Conservation (phyloP, 805 yeast genomes). For the Lachancea kluyveri region DNA sequence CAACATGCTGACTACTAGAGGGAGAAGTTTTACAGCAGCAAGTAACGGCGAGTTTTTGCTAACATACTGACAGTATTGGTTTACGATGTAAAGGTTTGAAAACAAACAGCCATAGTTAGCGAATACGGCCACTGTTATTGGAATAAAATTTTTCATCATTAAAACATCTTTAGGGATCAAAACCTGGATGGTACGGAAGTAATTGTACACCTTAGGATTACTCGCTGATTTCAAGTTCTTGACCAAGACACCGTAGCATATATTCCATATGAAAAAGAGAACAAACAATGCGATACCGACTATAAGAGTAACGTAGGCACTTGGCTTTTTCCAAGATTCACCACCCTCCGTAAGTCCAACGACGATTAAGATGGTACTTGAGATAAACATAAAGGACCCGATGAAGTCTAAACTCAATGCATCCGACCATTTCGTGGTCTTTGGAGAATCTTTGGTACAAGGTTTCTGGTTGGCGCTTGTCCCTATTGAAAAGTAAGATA, state of each 20-base stretch:
- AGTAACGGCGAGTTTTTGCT: constrained; percentile 29
- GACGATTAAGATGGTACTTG: constrained; percentile 34
- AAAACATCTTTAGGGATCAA: constrained; percentile 28
- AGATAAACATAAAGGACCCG: constrained; percentile 32
- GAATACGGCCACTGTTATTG: constrained; percentile 17
- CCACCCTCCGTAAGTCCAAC: constrained; percentile 44
- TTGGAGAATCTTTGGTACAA: too few species aligned
- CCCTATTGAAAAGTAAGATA: constrained; percentile 27
- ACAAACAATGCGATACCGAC: constrained; percentile 33
- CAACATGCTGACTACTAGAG: constrained; percentile 29
- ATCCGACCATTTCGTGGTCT: too few species aligned
- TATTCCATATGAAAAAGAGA: constrained; percentile 30
- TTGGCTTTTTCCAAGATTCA: constrained; percentile 35
- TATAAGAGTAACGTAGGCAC: constrained; percentile 36
- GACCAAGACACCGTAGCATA: constrained; percentile 15
- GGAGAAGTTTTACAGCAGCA: constrained; percentile 33
- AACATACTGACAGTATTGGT: constrained; percentile 25
- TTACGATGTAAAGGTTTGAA: constrained; percentile 15
- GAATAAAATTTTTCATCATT: constrained; percentile 22
- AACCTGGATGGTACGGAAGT: constrained; percentile 9
- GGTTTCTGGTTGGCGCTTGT: too few species aligned
- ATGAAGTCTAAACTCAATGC: constrained; percentile 36
- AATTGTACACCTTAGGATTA: not conserved
- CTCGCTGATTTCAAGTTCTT: constrained; percentile 5
- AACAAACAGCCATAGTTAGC: constrained; percentile 18